Evolutionary conservation across 192 early-diverging fungal species (phyloP), one percentile per base, ranked within the genome.

Genomic region (Piromyces finnis): DNA sequence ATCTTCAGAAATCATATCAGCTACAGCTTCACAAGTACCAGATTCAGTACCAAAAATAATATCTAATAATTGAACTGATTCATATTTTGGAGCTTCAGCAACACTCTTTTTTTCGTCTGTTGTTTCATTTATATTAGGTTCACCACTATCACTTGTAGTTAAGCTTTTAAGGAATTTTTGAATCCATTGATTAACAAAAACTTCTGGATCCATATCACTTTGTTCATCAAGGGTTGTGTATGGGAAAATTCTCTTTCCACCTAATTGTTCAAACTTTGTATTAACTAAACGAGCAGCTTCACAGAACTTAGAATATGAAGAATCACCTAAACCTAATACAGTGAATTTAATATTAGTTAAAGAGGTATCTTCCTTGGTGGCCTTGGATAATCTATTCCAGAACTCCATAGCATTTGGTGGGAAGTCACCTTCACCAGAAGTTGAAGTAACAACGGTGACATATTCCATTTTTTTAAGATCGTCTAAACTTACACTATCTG

Each of bases 391-490:
- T 14, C 86, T 87, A 88, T 94, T 94, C 92, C 93, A 94, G 81
- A 95, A 94, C 85, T 98, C 96, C 82, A 93, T 94, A 17, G 89
- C 86, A 83, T 97, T 96, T 81, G 92, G 91, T 2, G 97, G 97
- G 82, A 97, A 92, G 89, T 98, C 97, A 85, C 97, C 97, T 85
- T 98, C 96, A 29, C 97, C 97, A 35, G 97, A 96, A 15, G 97
- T 97, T 79, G 91, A 93, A 77, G 93, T 86, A 12, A 93, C 86
- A 84, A 94, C 87, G 13, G 94, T 90, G 12, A 98, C 89, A 29
- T 93, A 92, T 80, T 88, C 88, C 85, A 95, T 95, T 39, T 88
- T 85, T 28, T 89, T 86, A 80, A 97, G 84, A 51, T 95, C 94
- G 78, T 97, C 94, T 32, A 94, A 68, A 68, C 26, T 68, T n/a